Conservation (phyloP, 2,329 filamentous ascomycete genomes). For the Arachnomyces sp. region DNA sequence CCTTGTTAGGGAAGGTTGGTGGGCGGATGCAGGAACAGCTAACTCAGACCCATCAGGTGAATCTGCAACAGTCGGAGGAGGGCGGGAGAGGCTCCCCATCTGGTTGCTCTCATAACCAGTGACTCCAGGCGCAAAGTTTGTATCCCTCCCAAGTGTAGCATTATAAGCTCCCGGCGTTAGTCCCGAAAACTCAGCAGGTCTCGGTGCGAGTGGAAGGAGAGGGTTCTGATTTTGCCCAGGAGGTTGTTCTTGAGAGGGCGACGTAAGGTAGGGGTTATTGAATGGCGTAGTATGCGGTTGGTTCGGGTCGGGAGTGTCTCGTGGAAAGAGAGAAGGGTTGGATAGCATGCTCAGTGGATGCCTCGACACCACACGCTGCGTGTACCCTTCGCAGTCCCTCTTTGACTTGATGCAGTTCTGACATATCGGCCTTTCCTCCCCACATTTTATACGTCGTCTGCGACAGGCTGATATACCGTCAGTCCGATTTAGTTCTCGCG, state of each 20-base stretch:
- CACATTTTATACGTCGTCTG: conserved; percentile 93
- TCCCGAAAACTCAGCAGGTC: conserved; percentile 6
- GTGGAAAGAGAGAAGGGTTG: conserved; percentile 14
- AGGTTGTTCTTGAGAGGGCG: conserved; percentile 6
- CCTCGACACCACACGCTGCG: conserved; percentile 35
- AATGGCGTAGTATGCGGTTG: conserved; percentile 4
- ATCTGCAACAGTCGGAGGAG: neutral
- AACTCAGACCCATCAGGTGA: conserved; percentile 2
- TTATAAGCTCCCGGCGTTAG: conserved; percentile 1
- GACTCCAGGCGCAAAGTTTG: conserved; percentile 1
- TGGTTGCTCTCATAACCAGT: neutral
- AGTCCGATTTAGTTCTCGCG: conserved; percentile 3
- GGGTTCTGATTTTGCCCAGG: conserved; percentile 4
- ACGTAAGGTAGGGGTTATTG: conserved; percentile 6
- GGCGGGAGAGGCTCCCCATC: neutral
- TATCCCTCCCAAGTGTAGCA: conserved; percentile 1
- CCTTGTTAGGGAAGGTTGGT: neutral
- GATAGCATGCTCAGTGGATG: conserved; percentile 29
- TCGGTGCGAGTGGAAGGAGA: conserved; percentile 15
- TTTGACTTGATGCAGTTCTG: conserved; percentile 42
- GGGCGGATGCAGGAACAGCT: neutral
- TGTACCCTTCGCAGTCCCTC: conserved; percentile 38
- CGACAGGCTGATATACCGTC: conserved; percentile 61
- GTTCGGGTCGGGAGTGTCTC: conserved; percentile 12
- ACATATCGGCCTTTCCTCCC: conserved; percentile 59